These are phyloP conservation scores for Penicillium simplicissimum DNA, from an alignment of 495 filamentous ascomycete genomes.

Conservation along the genomic window DNA sequence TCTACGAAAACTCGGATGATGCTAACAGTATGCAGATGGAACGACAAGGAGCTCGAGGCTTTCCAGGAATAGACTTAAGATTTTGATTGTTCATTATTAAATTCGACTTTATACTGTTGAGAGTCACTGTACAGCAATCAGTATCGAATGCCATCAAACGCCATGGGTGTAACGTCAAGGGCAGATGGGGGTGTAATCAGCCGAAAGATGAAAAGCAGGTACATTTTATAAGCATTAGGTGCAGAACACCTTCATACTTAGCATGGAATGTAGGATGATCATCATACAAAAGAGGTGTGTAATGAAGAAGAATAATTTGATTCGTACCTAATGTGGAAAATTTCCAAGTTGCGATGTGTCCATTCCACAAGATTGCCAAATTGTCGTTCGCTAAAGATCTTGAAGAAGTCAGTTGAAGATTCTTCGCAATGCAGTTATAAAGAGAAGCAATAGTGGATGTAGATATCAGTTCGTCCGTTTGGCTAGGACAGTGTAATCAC, in stretches of 20 bases:
- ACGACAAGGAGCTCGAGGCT: conserved; percentile 59
- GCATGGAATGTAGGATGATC: conserved; percentile 79
- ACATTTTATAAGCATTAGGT: conserved; percentile 71
- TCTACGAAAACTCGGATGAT: conserved; percentile 9
- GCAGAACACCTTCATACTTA: conserved; percentile 75
- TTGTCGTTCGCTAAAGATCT: conserved; percentile 15
- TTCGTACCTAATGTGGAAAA: conserved; percentile 12
- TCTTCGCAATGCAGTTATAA: conserved; percentile 16
- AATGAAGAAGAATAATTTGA: background rate
- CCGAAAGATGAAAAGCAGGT: conserved; percentile 95
- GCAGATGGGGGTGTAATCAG: conserved; percentile 56
- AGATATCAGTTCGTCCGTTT: conserved; percentile 81
- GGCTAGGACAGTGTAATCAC: conserved; percentile 87
- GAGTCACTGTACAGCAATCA: conserved; percentile 35
- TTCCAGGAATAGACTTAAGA: conserved; percentile 54
- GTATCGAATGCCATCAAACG: conserved; percentile 30
- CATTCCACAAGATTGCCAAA: background rate
- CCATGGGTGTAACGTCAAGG: conserved; percentile 23
- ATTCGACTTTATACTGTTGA: conserved; percentile 6
- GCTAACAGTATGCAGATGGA: conserved; percentile 65
- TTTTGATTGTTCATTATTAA: conserved; percentile 16
- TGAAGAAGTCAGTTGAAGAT: conserved; percentile 33
- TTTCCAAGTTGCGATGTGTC: background rate
- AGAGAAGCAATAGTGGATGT: conserved; percentile 21
- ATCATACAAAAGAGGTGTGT: conserved; percentile 55